Evolutionary conservation across 495 filamentous ascomycete genomes (phyloP), one percentile per base, ranked within the genome.

Genomic region (Neurospora pannonica): DNA sequence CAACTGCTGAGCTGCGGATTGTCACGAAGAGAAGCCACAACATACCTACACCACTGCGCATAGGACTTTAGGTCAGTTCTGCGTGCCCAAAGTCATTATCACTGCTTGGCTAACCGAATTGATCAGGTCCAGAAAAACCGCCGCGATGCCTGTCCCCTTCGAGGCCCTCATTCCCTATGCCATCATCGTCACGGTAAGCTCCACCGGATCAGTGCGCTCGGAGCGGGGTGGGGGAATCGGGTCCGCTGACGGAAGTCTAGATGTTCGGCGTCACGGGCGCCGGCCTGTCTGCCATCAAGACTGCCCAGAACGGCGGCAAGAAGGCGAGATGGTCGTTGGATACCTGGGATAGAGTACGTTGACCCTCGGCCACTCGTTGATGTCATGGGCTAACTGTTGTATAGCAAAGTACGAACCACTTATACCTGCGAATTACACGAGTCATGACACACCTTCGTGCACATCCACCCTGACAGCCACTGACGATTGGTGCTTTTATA

Each of bases 91-190:
- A 67, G 7, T 4, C 36, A 71, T 6, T 60, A 21, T 40, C 28
- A 36, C 3, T 21, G 11, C 34, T 6, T 9, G 4, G 28, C 79
- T 82, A 69, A 80, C 73, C 2, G 70, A 76, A 76, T 67, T 72
- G 62, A 75, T 38, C 21, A 81, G 80, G 76, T 71, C 75, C 38
- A 71, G 77, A 10, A 71, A 38, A 75, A 74, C 74, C 72, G 72
- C 76, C 88, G 88, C 79, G 70, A 98, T 98, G 96, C 93, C 92
- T 82, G 90, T 99, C 76, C 96, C 96, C 71, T 98, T 98, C 86
- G 96, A 99, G 88, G 91, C 94, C 74, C 85, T 99, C 78, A 84
- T 99, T 81, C 96, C 96, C 70, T 98, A 97, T 86, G 96, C 88
- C 77, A 95, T 98, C 87, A 93, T 97, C 84, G 82, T 94, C 71